Percentiles rank a stretch among this genome's conserved stretches.
These are phyloP conservation scores for Melanopsichium pennsylvanicum DNA, from an alignment of 1,284 basidiomycete genomes.

Conservation along the genomic window DNA sequence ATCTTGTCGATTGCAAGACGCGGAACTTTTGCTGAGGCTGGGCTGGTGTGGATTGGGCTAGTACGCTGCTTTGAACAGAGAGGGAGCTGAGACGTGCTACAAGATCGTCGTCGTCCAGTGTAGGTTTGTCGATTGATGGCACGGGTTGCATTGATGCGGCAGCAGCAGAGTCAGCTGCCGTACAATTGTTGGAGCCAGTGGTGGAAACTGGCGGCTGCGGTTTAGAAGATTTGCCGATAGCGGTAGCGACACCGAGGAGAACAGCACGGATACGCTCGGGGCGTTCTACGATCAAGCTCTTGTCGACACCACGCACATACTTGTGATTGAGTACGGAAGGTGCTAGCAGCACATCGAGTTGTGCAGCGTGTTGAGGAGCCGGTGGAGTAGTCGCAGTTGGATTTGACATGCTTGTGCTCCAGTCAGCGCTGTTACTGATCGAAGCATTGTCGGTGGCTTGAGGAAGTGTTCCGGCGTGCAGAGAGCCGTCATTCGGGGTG, in stretches of 20 bases:
- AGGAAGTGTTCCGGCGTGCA: constrained; percentile 1
- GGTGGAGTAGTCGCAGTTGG: no score
- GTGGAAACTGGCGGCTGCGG: no score
- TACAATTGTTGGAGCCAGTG: no score
- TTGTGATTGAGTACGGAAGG: constrained; percentile 59
- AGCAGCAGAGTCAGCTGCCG: no score
- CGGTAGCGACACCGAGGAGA: constrained; percentile 54
- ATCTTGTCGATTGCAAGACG: constrained; percentile 32
- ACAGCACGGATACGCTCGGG: constrained; percentile 62
- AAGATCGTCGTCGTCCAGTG: constrained; percentile 36
- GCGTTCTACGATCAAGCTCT: constrained; percentile 61
- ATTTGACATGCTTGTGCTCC: background rate
- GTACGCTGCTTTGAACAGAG: constrained; percentile 13
- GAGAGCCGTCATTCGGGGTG: background rate
- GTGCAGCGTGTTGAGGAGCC: constrained; percentile 5
- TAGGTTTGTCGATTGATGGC: background rate
- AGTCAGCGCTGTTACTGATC: background rate
- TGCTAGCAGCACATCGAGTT: constrained; percentile 57
- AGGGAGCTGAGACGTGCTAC: constrained; percentile 42
- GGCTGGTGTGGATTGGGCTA: background rate
- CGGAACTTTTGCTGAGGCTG: constrained; percentile 25
- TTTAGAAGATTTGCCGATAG: constrained; percentile 46
- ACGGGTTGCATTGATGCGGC: background rate
- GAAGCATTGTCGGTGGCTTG: no score
- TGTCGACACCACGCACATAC: constrained; percentile 61